phyloP scores from a whole-genome alignment of 2,329 filamentous ascomycete species.

The Microcyclospora pomicola region DNA sequence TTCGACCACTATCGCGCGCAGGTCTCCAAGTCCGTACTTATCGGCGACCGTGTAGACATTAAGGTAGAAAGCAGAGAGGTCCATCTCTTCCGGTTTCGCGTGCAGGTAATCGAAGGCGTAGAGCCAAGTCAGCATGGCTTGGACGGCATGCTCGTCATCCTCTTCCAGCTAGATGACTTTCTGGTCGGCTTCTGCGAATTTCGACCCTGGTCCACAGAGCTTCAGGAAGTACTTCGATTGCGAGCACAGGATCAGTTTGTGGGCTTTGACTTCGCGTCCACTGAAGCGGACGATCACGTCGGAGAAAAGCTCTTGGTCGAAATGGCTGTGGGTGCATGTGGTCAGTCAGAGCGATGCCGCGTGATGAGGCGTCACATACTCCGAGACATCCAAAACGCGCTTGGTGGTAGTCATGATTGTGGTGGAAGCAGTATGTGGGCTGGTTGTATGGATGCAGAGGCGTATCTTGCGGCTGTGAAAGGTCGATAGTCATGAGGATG shows the following conservation, averaged over 20 bases:
- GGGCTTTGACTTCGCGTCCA: neutral
- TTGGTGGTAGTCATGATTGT: no score
- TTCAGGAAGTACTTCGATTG: constrained; percentile 4
- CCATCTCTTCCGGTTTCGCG: neutral
- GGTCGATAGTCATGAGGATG: no score
- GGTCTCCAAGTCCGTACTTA: constrained; percentile 2
- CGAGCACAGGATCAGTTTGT: constrained; percentile 4
- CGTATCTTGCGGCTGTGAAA: no score
- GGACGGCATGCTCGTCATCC: constrained; percentile 3
- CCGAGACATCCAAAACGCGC: neutral
- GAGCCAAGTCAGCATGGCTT: constrained; percentile 6
- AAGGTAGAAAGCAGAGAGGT: constrained; percentile 2
- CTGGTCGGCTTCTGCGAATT: constrained; percentile 1
- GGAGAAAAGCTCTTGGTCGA: constrained; percentile 5
- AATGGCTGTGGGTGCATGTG: neutral
- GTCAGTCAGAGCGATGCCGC: neutral
- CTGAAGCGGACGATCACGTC: constrained; percentile 4
- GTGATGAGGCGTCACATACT: neutral
- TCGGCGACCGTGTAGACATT: constrained; percentile 3
- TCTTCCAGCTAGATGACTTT: constrained; percentile 2
- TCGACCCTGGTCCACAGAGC: neutral
- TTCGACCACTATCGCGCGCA: no score
- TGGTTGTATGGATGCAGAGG: no score
- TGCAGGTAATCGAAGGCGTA: constrained; percentile 6
- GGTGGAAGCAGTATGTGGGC: no score